Base-by-base conservation (phyloP, 208 protist species). In the Crithidia sp. region DNA sequence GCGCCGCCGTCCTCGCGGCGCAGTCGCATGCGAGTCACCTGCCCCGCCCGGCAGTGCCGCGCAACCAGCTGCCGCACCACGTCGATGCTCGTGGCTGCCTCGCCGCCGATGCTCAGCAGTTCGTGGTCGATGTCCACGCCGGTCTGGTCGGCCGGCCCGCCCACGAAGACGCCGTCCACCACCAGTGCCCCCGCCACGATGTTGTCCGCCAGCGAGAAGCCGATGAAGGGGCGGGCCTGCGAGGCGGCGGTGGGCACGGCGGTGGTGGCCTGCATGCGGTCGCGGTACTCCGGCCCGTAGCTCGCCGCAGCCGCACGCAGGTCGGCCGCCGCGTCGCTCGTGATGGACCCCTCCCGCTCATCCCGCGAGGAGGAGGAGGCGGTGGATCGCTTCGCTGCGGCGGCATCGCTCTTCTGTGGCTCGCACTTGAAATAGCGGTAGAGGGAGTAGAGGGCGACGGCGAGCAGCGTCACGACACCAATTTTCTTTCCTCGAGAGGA, bases 131-230 rank as follows among this genome's bases (percentile, higher is more conserved):
- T 78, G 67, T 78, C 59, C 37, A 87, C 66, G 28, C 83, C 83
- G 2, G 77, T 74, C 61, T 83, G 62, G 53, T 74, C 62, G 1
- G 83, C 86, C 28, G 82, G 83, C 5, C 83, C 80, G 7, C 75
- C 62, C 14, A 56, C 71, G 43, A 83, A 88, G 40, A 88, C 58
- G 64, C 83, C 83, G 66, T 88, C 82, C 10, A 90, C 85, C 19
- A 88, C 72, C 14, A 91, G 77, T 9, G 41, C 56, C 14, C 73
- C 80, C 2, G 64, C 71, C 55, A 54, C 39, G 53, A 85, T 67
- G 67, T 86, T 82, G 56, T 89, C 77, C n/a, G 70, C 69, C 16
- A 89, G 73, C n/a, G 84, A 86, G 67, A 89, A 84, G 49, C 81
- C 84, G 58, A 89, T 78, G 62, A 89, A 86, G 39, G 83, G 72